These are phyloP conservation scores for Coemansia sp. DNA, from an alignment of 192 early-diverging fungal genomes.

Conservation along the genomic window DNA sequence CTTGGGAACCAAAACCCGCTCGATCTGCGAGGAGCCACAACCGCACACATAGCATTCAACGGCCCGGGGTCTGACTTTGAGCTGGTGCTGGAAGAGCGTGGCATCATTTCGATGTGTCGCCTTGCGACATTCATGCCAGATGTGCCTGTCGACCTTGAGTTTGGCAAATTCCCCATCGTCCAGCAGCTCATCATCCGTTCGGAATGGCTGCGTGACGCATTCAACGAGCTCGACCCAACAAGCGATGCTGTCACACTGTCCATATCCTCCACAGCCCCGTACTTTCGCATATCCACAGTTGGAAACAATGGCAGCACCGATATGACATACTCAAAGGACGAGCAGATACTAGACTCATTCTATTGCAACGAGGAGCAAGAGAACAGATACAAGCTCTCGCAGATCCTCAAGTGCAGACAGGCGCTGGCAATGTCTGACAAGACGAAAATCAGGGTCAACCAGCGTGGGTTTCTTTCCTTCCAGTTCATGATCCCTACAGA, in stretches of 20 bases:
- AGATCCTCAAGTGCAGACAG: constrained; percentile 49
- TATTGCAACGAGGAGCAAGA: constrained; percentile 50
- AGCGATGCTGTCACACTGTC: constrained; percentile 50
- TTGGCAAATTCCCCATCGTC: constrained; percentile 28
- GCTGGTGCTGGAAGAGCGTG: constrained; percentile 58
- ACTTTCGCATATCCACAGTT: constrained; percentile 53
- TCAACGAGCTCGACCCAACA: constrained; percentile 59
- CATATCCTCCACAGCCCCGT: constrained; percentile 49
- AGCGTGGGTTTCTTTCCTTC: constrained; percentile 56
- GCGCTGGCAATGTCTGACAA: constrained; percentile 57
- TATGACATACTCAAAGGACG: constrained; percentile 60
- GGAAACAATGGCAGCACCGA: constrained; percentile 55
- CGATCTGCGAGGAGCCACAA: constrained; percentile 45
- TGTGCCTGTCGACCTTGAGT: constrained; percentile 43
- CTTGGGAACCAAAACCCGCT: constrained; percentile 20
- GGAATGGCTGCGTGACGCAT: constrained; percentile 57
- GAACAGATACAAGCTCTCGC: constrained; percentile 47
- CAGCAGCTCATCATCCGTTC: constrained; percentile 60
- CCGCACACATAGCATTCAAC: constrained; percentile 36
- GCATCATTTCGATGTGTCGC: constrained; percentile 55
- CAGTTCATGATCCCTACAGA: constrained; percentile 57
- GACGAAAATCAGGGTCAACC: constrained; percentile 56
- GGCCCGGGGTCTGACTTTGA: constrained; percentile 46
- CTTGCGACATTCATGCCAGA: constrained; percentile 56
- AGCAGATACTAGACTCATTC: constrained; percentile 57